Conservation (phyloP, 1,284 basidiomycete species). For the Takashimella tepidaria region DNA sequence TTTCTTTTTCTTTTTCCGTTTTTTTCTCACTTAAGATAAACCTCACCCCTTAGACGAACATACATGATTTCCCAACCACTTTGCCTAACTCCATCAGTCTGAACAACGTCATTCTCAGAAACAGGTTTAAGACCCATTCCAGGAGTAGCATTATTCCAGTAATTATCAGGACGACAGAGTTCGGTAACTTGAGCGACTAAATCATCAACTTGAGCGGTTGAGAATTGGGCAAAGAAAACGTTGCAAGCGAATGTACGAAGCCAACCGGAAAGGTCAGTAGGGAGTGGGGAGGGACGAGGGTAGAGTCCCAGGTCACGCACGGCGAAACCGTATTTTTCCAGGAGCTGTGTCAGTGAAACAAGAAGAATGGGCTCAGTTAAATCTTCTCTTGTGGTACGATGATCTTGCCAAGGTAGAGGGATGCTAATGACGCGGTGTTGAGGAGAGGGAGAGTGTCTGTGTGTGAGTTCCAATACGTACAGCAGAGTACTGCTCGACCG, state of each 20-base stretch:
- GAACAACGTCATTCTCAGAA: too few species aligned
- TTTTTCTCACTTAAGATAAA: slow-evolving; percentile 13
- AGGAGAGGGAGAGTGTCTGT: too few species aligned
- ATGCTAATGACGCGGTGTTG: too few species aligned
- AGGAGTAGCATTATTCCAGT: slow-evolving; percentile 39
- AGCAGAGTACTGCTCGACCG: slow-evolving; percentile 58
- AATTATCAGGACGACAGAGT: slow-evolving; percentile 56
- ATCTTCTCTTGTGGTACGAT: too few species aligned
- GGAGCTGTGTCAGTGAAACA: slow-evolving; percentile 50
- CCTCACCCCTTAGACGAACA: slow-evolving; percentile 59
- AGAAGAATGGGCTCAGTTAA: too few species aligned
- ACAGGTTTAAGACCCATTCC: slow-evolving; percentile 17
- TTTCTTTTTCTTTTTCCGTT: too few species aligned
- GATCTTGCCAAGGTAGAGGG: too few species aligned
- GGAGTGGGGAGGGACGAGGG: slow-evolving; percentile 64
- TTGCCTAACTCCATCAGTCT: slow-evolving; percentile 46
- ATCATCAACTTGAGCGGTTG: slow-evolving; percentile 54
- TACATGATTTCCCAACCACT: slow-evolving; percentile 69
- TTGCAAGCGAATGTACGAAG: slow-evolving; percentile 60
- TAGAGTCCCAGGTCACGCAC: slow-evolving; percentile 57
- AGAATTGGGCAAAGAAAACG: slow-evolving; percentile 55
- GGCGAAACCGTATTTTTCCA: slow-evolving; percentile 56
- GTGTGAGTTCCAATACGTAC: slow-evolving; percentile 46
- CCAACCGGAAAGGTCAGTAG: slow-evolving; percentile 62
- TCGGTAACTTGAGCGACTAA: slow-evolving; percentile 64